Base-by-base conservation (phyloP, 345 rosid genomes). In the Linum lewisii region DNA sequence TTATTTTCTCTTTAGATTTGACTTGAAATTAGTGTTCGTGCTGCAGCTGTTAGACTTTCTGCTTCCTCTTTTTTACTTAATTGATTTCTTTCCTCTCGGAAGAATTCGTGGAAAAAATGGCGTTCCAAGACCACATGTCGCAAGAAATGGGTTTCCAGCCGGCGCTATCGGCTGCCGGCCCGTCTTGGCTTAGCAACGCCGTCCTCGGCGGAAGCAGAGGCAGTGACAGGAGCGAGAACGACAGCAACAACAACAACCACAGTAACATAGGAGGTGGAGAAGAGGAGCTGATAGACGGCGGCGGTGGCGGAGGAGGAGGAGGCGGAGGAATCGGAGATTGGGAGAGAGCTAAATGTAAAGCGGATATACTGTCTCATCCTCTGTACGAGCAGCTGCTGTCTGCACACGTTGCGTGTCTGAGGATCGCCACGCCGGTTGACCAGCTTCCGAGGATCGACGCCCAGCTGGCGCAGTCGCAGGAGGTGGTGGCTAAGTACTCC, bases 391-490 rank as follows among this genome's bases (percentile, higher is more conserved):
- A 79, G 60, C 55, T 76, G 47, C 54, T 71, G 56, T 57, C 72
- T 21, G 74, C 74, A 6, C 78, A 67, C 24, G 71, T 66, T 24
- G 69, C 76, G 18, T 77, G 81, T 37, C 58, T 74, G 49, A 66
- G 75, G 64, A 69, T 69, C 54, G 81, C 78, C 16, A 78, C 78
- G 10, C 78, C 76, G 15, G 77, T 74, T 5, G 81, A 78, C 69
- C 78, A 70, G 76, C 52, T 69, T 54, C 74, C 78, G 0, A 71
- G 78, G 69, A 71, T 75, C 54, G 78, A 62, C 55, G 51, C 76
- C n/a, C 76, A 75, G 77, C 61, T 79, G 57, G 58, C 70, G 32
- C 74, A 56, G 66, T 71, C 77, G 22, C 70, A 61, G 58, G 70
- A 73, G 24, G 73, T 77, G 24, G 24, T 77, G 20, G 67, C 77